Conservation (phyloP, 2,329 filamentous ascomycete species). For the Cladosporium sp. region DNA sequence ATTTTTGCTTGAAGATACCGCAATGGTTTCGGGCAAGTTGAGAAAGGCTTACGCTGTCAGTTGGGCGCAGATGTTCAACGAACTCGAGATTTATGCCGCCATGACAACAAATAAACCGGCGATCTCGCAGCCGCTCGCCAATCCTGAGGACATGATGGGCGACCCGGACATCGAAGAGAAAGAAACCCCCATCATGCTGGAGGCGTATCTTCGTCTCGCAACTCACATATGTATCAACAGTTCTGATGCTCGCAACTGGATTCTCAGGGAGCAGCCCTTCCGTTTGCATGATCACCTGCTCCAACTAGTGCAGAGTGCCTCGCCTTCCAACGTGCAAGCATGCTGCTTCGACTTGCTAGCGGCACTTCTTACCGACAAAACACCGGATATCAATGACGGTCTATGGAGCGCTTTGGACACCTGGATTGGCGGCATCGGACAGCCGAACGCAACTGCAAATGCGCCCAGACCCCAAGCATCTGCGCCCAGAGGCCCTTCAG, state of each 20-base stretch:
- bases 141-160: slow-evolving; percentile 54
- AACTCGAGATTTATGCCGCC: slow-evolving; percentile 79
- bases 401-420: slow-evolving; percentile 81
- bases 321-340: slow-evolving; percentile 58
- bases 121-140: slow-evolving; percentile 9
- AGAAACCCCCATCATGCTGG: slow-evolving; percentile 94
- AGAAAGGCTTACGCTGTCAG: slow-evolving; percentile 81
- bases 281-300: slow-evolving; percentile 74
- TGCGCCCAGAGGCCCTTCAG: slow-evolving; percentile 22
- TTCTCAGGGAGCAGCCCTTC: slow-evolving; percentile 67
- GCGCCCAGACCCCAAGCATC: slow-evolving; percentile 21
- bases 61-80: slow-evolving; percentile 89
- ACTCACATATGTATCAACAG: slow-evolving; percentile 79
- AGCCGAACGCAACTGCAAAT: slow-evolving; percentile 25
- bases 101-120: slow-evolving; percentile 73
- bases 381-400: slow-evolving; percentile 62
- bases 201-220: slow-evolving; percentile 87
- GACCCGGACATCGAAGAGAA: slow-evolving; percentile 70
- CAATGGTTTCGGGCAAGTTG: slow-evolving; percentile 61
- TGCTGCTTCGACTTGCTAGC: slow-evolving; percentile 78
- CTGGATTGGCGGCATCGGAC: slow-evolving; percentile 57
- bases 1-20: slow-evolving; percentile 84
- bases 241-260: slow-evolving; percentile 67
- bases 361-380: slow-evolving; percentile 74
- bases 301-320: slow-evolving; percentile 68